phyloP scores from a whole-genome alignment of 257 asterid species.

The Solanum lycopersicoides region DNA sequence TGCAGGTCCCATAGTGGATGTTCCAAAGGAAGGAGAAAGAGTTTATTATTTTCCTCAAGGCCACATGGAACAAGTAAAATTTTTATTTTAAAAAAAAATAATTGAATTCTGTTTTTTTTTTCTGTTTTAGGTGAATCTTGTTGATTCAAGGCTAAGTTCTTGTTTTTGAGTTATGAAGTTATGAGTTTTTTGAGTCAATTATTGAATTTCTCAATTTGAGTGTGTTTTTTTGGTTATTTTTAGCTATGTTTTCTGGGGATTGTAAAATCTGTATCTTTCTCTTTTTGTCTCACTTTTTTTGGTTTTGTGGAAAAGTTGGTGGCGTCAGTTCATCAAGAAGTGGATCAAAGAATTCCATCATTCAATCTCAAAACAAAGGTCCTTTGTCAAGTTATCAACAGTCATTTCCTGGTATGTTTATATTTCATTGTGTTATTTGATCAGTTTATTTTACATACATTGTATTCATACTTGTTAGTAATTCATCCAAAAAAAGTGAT shows the following conservation, averaged over 20 bases:
- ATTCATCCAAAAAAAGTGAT: neutral
- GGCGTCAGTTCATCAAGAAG: conserved; percentile 88
- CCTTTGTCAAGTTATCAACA: conserved; percentile 56
- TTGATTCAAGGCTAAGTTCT: conserved; percentile 15
- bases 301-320: conserved; percentile 51
- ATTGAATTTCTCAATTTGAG: neutral
- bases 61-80: conserved; percentile 97
- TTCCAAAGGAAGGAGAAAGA: conserved; percentile 60
- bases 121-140: neutral
- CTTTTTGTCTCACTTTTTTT: conserved; percentile 1
- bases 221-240: neutral
- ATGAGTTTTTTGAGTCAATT: neutral
- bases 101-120: neutral
- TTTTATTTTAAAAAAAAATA: neutral
- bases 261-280: conserved; percentile 8
- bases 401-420: conserved; percentile 58
- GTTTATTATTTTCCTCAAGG: conserved; percentile 97
- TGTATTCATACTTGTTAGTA: neutral
- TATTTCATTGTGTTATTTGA: neutral
- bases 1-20: conserved; percentile 94
- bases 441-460: neutral
- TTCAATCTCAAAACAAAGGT: conserved; percentile 77
- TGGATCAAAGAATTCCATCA: conserved; percentile 63
- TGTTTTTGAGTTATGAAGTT: neutral
- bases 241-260: neutral